phyloP scores from a whole-genome alignment of 2,329 filamentous ascomycete species.

The Aspergillus aculeatinus region DNA sequence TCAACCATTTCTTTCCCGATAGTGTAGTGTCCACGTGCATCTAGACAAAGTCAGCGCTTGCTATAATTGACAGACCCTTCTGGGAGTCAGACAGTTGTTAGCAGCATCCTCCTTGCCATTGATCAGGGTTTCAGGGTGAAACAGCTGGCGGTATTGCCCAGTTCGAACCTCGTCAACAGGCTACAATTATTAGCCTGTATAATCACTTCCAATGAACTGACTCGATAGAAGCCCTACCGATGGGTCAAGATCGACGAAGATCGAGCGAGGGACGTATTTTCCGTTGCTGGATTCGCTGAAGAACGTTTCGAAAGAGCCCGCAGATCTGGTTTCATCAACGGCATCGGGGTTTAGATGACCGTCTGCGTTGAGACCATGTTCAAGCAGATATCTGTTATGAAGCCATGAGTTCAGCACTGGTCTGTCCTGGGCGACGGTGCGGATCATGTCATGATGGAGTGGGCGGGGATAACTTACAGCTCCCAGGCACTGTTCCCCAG shows the following conservation, averaged over 20 bases:
- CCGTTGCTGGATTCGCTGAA: slow-evolving; percentile 64
- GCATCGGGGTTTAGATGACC: slow-evolving; percentile 58
- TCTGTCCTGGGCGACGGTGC: background rate
- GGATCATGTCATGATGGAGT: slow-evolving; percentile 13
- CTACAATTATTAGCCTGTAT: slow-evolving; percentile 31
- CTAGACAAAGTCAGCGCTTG: slow-evolving; percentile 33
- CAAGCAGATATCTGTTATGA: slow-evolving; percentile 59
- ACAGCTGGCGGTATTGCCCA: slow-evolving; percentile 61
- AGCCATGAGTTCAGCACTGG: slow-evolving; percentile 3
- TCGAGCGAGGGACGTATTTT: slow-evolving; percentile 68
- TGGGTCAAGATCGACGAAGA: slow-evolving; percentile 67
- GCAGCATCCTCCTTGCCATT: slow-evolving; percentile 69
- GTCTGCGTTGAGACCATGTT: slow-evolving; percentile 63
- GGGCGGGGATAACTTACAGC: slow-evolving; percentile 54
- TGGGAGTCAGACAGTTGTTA: slow-evolving; percentile 57
- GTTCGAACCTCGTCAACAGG: slow-evolving; percentile 68
- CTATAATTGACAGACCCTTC: background rate
- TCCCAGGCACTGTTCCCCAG: slow-evolving; percentile 69
- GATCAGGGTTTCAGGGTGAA: slow-evolving; percentile 65
- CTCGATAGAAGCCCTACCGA: slow-evolving; percentile 46
- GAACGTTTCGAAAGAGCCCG: slow-evolving; percentile 64
- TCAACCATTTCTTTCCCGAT: slow-evolving; percentile 67
- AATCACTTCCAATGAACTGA: background rate
- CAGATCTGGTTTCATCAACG: slow-evolving; percentile 51
- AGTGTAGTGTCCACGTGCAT: slow-evolving; percentile 68